Evolutionary conservation across 2,329 filamentous ascomycete species (phyloP), one percentile per base, ranked within the genome.

Genomic region (Cyphellophora attinorum): DNA sequence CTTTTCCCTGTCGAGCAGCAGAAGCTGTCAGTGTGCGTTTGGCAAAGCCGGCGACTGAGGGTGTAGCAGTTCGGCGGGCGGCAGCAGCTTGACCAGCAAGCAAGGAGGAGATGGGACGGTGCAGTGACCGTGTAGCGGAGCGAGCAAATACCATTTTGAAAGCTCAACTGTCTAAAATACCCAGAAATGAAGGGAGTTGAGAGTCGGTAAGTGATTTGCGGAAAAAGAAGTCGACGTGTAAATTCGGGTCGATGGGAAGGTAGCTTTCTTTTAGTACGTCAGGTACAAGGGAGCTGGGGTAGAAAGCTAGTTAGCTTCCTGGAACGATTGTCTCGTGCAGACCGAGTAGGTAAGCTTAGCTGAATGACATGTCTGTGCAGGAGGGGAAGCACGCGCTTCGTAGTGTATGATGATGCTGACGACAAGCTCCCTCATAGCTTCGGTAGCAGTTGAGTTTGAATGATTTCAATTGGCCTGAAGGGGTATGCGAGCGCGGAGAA

Each of bases 1-100:
- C 84, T 72, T 95, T 95, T 70, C 88, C 88, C 86, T 95, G 74
- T 66, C 75, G 74, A 51, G 68, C 68, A 48, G 78, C 69, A 56
- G 73, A 71, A 45, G 73, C 71, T 44, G 74, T 78, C 64, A 79
- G 74, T 65, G 67, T 72, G 64, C 73, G 70, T 41, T 42, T 47
- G 32, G 38, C 35, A 47, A 31, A 14, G 39, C 35, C 8, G 44
- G 28, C 15, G 43, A 39, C 32, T 29, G 35, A 37, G 38, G 34
- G 27, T 30, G 41, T 32, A 40, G 42, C 29, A 34, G 37, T 30
- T 37, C 39, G 62, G 42, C 65, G 52, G 34, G 51, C 59, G 52
- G 61, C 60, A 43, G 54, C 49, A 42, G 51, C 50, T 28, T 25
- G 29, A 18, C 52, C 53, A 42, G 51, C 16, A 49, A 33, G 37